Evolutionary conservation across 176 grass and related monocot genomes (phyloP).

Genomic region (Zoysia japonica): DNA sequence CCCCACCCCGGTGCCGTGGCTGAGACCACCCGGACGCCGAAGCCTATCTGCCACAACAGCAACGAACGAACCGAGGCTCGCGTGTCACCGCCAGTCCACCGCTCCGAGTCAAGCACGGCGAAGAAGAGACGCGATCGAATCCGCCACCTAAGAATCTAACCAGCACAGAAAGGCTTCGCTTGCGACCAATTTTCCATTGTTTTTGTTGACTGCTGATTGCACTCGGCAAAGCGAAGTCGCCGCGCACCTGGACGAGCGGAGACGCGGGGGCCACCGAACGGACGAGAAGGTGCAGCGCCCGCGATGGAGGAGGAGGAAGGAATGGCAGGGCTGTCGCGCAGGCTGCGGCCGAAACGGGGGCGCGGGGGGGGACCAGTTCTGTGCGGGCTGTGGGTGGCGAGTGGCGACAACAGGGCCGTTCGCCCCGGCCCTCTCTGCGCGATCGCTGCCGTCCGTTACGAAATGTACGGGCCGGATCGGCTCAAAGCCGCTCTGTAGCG

Average conservation of each 20-base stretch:
- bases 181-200: neutral
- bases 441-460: constrained; percentile 1
- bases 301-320: neutral
- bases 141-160: neutral
- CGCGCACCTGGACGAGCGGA: constrained; percentile 19
- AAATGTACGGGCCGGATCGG: neutral
- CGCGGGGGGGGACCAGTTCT: neutral
- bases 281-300: neutral
- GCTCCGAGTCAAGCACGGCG: neutral
- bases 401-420: neutral
- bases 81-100: too few species aligned
- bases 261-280: neutral
- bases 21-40: constrained; percentile 21
- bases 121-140: constrained; percentile 2
- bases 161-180: too few species aligned
- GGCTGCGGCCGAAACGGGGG: neutral
- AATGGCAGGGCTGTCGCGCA: neutral
- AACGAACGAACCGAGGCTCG: neutral
- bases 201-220: neutral
- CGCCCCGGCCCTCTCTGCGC: neutral
- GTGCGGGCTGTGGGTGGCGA: neutral
- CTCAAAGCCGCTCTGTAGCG: neutral
- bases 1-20: constrained; percentile 3
- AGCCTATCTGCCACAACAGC: constrained; percentile 30
- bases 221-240: neutral